Percentiles rank a stretch among this genome's conserved stretches.
Evolutionary conservation across 345 rosid genomes (phyloP).

Genomic region (Reutealis trisperma): DNA sequence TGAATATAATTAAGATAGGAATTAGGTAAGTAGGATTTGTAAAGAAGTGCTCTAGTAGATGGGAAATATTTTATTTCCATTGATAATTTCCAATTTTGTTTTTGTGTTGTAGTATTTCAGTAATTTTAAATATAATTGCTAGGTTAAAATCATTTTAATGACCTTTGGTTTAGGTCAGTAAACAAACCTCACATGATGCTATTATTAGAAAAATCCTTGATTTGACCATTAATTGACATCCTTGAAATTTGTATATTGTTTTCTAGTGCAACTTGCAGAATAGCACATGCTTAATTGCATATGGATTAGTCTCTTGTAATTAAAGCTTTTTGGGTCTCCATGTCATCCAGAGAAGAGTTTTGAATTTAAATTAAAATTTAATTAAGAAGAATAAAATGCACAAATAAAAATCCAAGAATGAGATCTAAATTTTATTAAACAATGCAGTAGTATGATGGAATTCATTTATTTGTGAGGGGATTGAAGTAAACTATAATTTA

Average conservation of each 20-base stretch:
- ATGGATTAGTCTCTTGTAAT: neutral
- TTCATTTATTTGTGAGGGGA: too few relatives aligned
- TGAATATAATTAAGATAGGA: too few relatives aligned
- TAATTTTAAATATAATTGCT: too few relatives aligned
- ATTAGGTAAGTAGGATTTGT: too few relatives aligned
- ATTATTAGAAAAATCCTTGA: neutral
- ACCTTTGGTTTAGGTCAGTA: neutral
- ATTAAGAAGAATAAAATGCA: too few relatives aligned
- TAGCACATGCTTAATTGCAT: neutral
- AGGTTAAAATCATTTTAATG: neutral
- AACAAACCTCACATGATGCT: neutral
- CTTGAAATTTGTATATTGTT: constrained; percentile 2
- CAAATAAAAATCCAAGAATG: neutral
- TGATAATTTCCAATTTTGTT: neutral
- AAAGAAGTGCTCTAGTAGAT: too few relatives aligned
- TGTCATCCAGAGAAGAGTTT: too few relatives aligned
- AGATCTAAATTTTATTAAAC: neutral
- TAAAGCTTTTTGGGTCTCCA: neutral
- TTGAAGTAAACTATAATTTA: too few relatives aligned
- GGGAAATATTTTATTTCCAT: neutral
- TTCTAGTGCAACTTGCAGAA: neutral
- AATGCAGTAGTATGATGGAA: too few relatives aligned
- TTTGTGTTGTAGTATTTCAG: neutral
- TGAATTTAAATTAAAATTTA: too few relatives aligned
- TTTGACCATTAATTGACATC: neutral